Evolutionary conservation across 2,329 filamentous ascomycete genomes (phyloP), one percentile per base, ranked within the genome.

Genomic region (Apiospora phragmitis): DNA sequence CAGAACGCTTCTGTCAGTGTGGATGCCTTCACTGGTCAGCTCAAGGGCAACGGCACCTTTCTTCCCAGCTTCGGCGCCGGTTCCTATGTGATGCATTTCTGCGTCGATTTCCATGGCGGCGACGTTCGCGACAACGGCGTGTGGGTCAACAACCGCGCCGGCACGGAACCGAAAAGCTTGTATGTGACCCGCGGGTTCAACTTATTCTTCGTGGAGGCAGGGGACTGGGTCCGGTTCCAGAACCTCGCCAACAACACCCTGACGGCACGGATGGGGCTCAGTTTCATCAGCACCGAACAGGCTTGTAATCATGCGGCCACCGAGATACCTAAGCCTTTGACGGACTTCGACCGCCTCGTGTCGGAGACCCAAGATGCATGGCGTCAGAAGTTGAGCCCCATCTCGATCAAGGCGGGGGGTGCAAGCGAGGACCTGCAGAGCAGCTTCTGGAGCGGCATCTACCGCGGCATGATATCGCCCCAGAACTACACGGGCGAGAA

Each of bases 401-500:
- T 92, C 4, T 83, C 83, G 1, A 76, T 92, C 24, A 82, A 87
- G 71, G 76, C 85, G 0, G 83, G 77, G 0, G 82, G 83, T 2
- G 87, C 85, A 2, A 87, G 86, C 14, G 84, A 84, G 45, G 80
- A 83, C 3, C 75, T 91, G 0, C 85, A 89, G 73, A 87, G 79
- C 9, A 85, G 86, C 7, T 91, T 92, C 75, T 92, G 88, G 88
- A 90, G 88, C 70, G 89, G 89, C 1, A 79, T 87, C 6, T 91
- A 91, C 73, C 83, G 89, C 29, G 81, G 85, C 0, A 87, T 91
- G 85, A 89, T 91, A 71, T 89, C 86, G 41, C 89, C 90, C 1
- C 89, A 91, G 75, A 90, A 92, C 75, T 91, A 91, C 74, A 91
- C 90, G 0, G 88, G 87, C 0, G 90, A 91, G 76, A 91, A 91